Conservation (phyloP, 345 rosid genomes). For the Adansonia digitata region DNA sequence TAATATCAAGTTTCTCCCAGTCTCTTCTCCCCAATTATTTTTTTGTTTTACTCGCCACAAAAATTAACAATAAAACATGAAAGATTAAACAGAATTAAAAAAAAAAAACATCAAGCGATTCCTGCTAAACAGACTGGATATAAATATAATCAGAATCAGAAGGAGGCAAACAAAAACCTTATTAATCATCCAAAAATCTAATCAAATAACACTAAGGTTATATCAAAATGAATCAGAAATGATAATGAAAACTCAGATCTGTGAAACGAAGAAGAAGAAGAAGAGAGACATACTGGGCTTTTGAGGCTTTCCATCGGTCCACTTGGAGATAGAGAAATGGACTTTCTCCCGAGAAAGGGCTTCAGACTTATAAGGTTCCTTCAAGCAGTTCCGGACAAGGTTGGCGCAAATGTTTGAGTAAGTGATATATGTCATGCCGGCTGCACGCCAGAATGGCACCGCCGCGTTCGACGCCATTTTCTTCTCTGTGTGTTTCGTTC, state of each 20-base stretch:
- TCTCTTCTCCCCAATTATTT: neutral
- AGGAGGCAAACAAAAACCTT: neutral
- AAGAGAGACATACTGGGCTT: constrained; percentile 52
- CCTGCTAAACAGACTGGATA: no score
- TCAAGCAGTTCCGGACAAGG: constrained; percentile 74
- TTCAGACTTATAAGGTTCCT: constrained; percentile 63
- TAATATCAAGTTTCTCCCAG: neutral
- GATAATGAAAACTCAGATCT: neutral
- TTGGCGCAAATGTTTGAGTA: constrained; percentile 82
- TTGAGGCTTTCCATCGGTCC: constrained; percentile 64
- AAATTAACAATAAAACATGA: neutral
- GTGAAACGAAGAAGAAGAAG: neutral
- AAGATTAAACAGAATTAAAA: neutral
- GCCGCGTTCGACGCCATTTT: constrained; percentile 78
- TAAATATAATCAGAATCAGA: neutral
- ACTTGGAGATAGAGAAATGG: constrained; percentile 65
- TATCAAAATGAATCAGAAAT: neutral
- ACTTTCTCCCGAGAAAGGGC: constrained; percentile 73
- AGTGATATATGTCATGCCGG: constrained; percentile 78
- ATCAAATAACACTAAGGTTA: neutral
- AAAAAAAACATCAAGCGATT: no score
- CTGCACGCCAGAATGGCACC: constrained; percentile 87
- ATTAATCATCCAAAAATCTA: neutral
- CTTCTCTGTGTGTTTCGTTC: no score
- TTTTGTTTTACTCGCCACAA: neutral